Evolutionary conservation across 148 eudicot species (phyloP), one percentile per base, ranked within the genome.

Genomic region (Cornus florida): DNA sequence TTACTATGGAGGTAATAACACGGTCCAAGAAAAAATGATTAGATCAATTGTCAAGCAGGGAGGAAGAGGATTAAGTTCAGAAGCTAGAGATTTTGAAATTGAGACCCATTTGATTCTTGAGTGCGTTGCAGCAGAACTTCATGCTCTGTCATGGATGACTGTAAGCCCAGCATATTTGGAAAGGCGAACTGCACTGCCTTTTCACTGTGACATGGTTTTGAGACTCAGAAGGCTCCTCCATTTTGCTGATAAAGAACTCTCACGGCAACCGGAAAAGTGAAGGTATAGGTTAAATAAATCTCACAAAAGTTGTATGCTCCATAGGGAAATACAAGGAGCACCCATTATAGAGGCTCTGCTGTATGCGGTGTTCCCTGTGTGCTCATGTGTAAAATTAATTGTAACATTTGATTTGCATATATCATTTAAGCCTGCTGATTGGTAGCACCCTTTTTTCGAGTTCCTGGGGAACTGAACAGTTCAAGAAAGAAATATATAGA

Each of bases 141-240:
- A 96, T 82, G 95, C 98, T 66, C 83, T 96, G 68, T 96, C 99
- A 38, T 96, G 97, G 98, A 89, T 96, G 99, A 93, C 95, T 1
- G 94, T 88, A 20, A 96, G 99, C 78, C 99, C 99, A 0, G 92
- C 95, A 3, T 96, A 96, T 82, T 79, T 94, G 83, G 98, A 96
- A 70, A 87, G 99, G 72, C 90, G 99, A 69, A 91, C 92, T 0
- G 93, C 99, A 23, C 75, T 96, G 73, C 99, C 99, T 50, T 92
- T 91, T 70, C 99, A 96, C 66, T 94, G 99, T 59, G 99, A 96
- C 80, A 90, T 89, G 89, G 92, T 96, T 75, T 74, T 96, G 73
- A 87, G 98, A 78, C 80, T 93, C 57, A 82, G 92, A 80, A 91
- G 99, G 75, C 85, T 96, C 77, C 91, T 96, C 43, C 94, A 96